Evolutionary conservation across 305 asterid genomes (phyloP), one percentile per base, ranked within the genome.

Genomic region (Fraxinus dipetala): DNA sequence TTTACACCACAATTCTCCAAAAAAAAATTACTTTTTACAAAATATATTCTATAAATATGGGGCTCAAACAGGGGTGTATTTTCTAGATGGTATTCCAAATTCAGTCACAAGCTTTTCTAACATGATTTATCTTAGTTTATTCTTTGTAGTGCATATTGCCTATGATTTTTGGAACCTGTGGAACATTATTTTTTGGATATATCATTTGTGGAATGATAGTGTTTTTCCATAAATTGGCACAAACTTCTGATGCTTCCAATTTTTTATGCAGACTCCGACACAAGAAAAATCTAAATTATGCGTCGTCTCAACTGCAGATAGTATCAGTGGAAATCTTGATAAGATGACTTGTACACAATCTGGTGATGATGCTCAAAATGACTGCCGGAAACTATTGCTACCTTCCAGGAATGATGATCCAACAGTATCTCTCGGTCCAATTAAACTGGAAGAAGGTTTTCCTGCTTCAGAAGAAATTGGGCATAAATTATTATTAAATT

Each of bases 371-470:
- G 84, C 80, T 81, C 90, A 85, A 67, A 78, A 82, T 73, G 77
- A 83, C 76, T 83, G 87, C 81, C 88, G 81, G 40, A 78, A 77
- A 78, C 82, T 75, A 75, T 79, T 87, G 83, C 84, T 80, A 31
- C 87, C 79, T 11, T 83, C 87, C 43, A 86, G 86, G 81, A 80
- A 80, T 63, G 86, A 78, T 56, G 88, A 82, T 48, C 72, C 84
- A 81, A 78, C 78, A 38, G 83, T 76, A 81, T 30, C 84, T 70
- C 45, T 65, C 35, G 80, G 82, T 82, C 91, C 89, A 75, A 82
- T 78, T 83, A 91, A 91, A 84, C 81, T 56, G 20, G 91, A 89
- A 85, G 93, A 88, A 72, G 83, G 75, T 76, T 83, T 86, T 75
- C 80, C 78, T 78, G 82, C 86, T 78, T 73, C 87, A 0, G 91